Conservation (phyloP, 1,139 yeast genomes). For the Geotrichum bryndzae region DNA sequence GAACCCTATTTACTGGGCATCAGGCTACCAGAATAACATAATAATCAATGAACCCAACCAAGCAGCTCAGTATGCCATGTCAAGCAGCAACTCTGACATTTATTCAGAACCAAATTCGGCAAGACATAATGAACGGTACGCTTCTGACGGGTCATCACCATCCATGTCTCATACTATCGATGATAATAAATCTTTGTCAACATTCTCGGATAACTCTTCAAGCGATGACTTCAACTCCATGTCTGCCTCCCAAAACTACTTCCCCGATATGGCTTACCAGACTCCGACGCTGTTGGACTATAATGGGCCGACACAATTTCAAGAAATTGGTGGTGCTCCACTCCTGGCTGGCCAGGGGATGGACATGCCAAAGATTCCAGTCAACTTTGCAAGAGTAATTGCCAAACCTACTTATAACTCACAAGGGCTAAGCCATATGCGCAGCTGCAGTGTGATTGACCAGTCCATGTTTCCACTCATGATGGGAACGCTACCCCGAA, state of each 20-base stretch:
- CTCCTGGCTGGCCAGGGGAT: not conserved
- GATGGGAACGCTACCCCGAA: not conserved
- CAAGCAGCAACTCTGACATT: not conserved
- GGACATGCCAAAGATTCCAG: not conserved
- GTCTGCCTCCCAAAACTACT: not conserved
- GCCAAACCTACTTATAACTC: not conserved
- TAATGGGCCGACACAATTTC: not conserved
- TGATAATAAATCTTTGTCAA: not conserved
- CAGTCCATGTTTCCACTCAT: not conserved
- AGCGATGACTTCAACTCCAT: not conserved
- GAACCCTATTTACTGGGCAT: not conserved
- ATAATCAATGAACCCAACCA: not conserved
- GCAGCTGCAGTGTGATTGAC: not conserved
- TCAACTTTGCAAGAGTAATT: not conserved
- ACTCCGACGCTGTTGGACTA: not conserved
- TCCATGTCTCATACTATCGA: not conserved
- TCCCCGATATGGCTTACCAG: not conserved
- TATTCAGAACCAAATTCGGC: not conserved
- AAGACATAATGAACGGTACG: not conserved
- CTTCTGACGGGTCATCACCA: not conserved
- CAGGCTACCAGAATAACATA: not conserved
- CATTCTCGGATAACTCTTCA: not conserved
- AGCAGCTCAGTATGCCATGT: not conserved
- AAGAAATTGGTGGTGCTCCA: not conserved
- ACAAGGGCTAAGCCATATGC: not conserved